Base-by-base conservation (phyloP, 2,329 filamentous ascomycete species). In the Aspergillus versicolor region DNA sequence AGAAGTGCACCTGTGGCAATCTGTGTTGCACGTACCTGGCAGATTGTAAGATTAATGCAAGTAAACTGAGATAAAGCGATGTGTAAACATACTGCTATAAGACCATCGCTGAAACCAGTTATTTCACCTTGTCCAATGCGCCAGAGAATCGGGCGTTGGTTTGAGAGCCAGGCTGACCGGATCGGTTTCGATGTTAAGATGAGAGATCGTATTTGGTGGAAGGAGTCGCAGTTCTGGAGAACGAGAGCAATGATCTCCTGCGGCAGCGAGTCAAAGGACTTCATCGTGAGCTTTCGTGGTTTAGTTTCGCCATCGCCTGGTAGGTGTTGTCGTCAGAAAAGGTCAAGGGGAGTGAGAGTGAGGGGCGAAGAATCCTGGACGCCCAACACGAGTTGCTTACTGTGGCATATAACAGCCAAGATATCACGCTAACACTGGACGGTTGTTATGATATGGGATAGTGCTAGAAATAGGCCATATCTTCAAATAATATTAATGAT, bases 21-120 rank as follows among this genome's bases (percentile, higher is more conserved):
- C 13, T 38, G 9, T 21, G 52, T 55, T 9, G 56, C 52, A 3
- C 52, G 52, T 4, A 52, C 47, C 56, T 58, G 34, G 9, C n/a
- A n/a, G n/a, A 3, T 27, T 2, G 27, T 27, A 27, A 27, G 27
- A 3, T 27, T 27, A 11, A 27, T 27, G 19, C 19, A 19, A 19
- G 2, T 19, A 2, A 2, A 19, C 7, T 8, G 9, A 27, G 3
- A 8, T 8, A 9, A 27, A 8, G 27, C 7, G 8, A 9, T 7
- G 9, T 27, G 3, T 2, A 24, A 9, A 15, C 38, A 46, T 37
- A 58, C 56, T 1, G 56, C 56, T 4, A 55, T 45, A 4, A 58
- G n/a, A 4, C 52, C 56, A 32, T 58, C 56, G 6, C 24, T 52
- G 13, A 54, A 55, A 1, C 21, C 56, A 1, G 34, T 9, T 13